These are phyloP conservation scores for Dryadomyces quercus-mongolicae DNA, from an alignment of 2,329 filamentous ascomycete species.

Conservation along the genomic window DNA sequence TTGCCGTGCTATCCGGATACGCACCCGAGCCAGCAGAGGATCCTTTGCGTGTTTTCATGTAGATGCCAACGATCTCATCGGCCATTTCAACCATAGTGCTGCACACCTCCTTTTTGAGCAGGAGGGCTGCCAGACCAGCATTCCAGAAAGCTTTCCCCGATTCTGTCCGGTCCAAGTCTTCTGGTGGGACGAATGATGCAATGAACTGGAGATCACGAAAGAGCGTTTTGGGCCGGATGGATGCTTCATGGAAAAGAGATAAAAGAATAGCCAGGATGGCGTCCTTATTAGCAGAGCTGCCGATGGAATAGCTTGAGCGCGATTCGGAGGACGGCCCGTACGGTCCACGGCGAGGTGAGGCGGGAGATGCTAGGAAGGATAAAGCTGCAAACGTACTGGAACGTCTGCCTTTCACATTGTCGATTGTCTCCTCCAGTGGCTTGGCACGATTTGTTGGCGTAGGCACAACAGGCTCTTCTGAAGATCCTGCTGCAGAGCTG, in stretches of 20 bases:
- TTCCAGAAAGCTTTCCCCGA: slow-evolving; percentile 79
- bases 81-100: slow-evolving; percentile 60
- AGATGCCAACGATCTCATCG: slow-evolving; percentile 42
- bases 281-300: slow-evolving; percentile 43
- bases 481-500: not conserved
- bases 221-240: slow-evolving; percentile 64
- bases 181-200: slow-evolving; percentile 50
- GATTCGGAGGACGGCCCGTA: slow-evolving; percentile 33
- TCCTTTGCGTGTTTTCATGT: slow-evolving; percentile 37
- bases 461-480: slow-evolving; percentile 3
- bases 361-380: slow-evolving; percentile 19
- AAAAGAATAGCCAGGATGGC: slow-evolving; percentile 55
- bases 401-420: slow-evolving; percentile 56
- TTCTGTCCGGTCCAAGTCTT: slow-evolving; percentile 49
- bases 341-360: slow-evolving; percentile 13
- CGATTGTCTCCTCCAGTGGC: slow-evolving; percentile 53
- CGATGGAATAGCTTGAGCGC: slow-evolving; percentile 32
- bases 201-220: slow-evolving; percentile 74
- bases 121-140: slow-evolving; percentile 75
- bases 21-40: slow-evolving; percentile 1
- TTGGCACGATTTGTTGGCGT: slow-evolving; percentile 22
- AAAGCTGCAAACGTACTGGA: slow-evolving; percentile 36
- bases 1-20: not conserved
- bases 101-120: slow-evolving; percentile 78
- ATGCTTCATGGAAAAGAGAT: slow-evolving; percentile 52